A percentile compares a stretch with the other conserved stretches of the same genome.
These are phyloP conservation scores for Yamadazyma atmosphaerica DNA, from an alignment of 1,139 yeast species.

Conservation along the genomic window DNA sequence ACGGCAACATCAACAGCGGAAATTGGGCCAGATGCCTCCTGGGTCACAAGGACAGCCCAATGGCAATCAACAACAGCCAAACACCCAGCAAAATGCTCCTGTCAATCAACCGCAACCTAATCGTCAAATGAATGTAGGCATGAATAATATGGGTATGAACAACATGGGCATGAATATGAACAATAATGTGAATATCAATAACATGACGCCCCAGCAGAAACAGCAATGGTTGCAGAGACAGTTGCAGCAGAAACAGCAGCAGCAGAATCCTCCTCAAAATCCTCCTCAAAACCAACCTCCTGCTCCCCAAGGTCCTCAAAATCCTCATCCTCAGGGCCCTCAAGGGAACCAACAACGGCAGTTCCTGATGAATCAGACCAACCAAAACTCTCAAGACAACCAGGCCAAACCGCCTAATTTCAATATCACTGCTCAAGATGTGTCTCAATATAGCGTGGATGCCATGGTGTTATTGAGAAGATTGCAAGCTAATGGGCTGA, in stretches of 20 bases:
- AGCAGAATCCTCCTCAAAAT: constrained; percentile 5
- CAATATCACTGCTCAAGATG: constrained; percentile 43
- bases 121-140: constrained; percentile 4
- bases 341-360: constrained; percentile 6
- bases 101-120: constrained; percentile 10
- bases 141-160: constrained; percentile 12
- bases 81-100: constrained; percentile 14
- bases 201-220: constrained; percentile 37
- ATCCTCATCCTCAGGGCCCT: constrained; percentile 12
- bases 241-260: constrained; percentile 24
- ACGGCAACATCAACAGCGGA: constrained; percentile 37
- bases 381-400: constrained; percentile 5
- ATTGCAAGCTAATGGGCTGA: constrained; percentile 40
- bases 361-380: constrained; percentile 11
- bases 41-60: neutral
- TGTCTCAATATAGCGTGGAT: constrained; percentile 40
- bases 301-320: constrained; percentile 6
- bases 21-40: constrained; percentile 19
- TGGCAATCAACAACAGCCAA: constrained; percentile 15
- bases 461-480: constrained; percentile 40
- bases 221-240: constrained; percentile 38
- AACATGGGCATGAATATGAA: constrained; percentile 9
- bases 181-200: constrained; percentile 19
- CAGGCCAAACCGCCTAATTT: constrained; percentile 36
- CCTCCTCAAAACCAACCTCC: constrained; percentile 6